Evolutionary conservation across 2,329 filamentous ascomycete species (phyloP), one percentile per base, ranked within the genome.

Genomic region (Colletotrichum musae): DNA sequence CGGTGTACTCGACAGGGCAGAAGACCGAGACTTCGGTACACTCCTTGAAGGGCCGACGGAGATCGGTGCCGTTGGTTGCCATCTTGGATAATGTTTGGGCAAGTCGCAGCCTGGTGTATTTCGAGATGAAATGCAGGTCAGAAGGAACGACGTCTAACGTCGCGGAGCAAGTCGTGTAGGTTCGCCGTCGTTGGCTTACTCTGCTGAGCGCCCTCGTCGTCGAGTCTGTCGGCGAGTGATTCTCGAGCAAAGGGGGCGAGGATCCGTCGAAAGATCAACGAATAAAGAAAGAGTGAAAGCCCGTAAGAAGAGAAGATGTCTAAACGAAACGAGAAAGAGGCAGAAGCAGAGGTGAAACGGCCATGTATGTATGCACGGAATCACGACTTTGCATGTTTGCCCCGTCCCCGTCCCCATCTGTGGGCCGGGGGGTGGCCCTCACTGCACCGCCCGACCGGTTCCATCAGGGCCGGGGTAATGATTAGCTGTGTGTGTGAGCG

Each of bases 1-100:
- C 86, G 3, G 87, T 89, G 36, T 78, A 80, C 48, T 79, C 68
- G 72, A 89, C 86, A n/a, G 86, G 86, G 71, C 87, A 89, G 47
- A 73, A 64, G 2, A 74, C 66, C 9, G 80, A 80, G 70, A 88
- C 78, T 16, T 80, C 75, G 6, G 73, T 78, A 72, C 83, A 85
- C 18, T 74, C 65, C 57, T 75, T 72, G 66, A 70, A 72, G 18
- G 56, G 62, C 16, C 63, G 66, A 36, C 62, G 48, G 6, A 32
- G n/a, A 18, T 52, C 43, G 45, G 67, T 67, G 32, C 53, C 64
- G 67, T 67, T 70, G 52, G 67, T 43, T 13, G 67, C 53, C 67
- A 70, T 70, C 24, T n/a, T 48, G 56, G 15, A n/a, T 26, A n/a
- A 2, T 24, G 21, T 41, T 39, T 43, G 41, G 41, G 12, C 47